Conservation (phyloP, 1,139 yeast species). For the Nadsonia commutata region DNA sequence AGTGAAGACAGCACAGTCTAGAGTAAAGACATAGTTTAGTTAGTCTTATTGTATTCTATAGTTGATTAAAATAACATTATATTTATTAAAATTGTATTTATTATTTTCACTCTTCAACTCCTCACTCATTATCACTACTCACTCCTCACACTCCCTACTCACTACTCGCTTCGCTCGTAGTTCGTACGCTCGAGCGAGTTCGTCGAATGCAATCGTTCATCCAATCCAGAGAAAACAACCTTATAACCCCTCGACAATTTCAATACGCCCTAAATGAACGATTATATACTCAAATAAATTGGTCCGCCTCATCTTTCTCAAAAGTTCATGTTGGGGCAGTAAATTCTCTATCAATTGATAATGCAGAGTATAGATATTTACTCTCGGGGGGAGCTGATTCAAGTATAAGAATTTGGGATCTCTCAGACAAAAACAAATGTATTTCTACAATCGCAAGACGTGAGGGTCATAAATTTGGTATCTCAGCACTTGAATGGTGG, state of each 20-base stretch:
- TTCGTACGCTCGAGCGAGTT: background rate
- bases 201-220: conserved; percentile 3
- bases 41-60: conserved; percentile 4
- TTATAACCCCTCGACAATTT: conserved; percentile 3
- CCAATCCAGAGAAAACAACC: conserved; percentile 2
- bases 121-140: background rate
- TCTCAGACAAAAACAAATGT: conserved; percentile 12
- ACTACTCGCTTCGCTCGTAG: background rate
- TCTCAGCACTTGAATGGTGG: conserved; percentile 77
- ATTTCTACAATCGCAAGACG: conserved; percentile 37
- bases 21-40: too few relatives aligned
- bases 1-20: too few relatives aligned
- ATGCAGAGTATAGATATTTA: conserved; percentile 31
- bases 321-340: conserved; percentile 30
- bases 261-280: conserved; percentile 8
- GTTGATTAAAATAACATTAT: conserved; percentile 4
- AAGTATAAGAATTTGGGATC: conserved; percentile 28
- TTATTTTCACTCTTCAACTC: background rate
- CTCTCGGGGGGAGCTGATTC: conserved; percentile 73
- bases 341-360: conserved; percentile 53
- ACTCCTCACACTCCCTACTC: background rate
- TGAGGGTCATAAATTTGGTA: conserved; percentile 53
- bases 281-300: conserved; percentile 9
- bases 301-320: conserved; percentile 8
- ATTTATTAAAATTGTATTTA: background rate